Conservation (phyloP, 148 eudicot species). For the Oxyria digyna region DNA sequence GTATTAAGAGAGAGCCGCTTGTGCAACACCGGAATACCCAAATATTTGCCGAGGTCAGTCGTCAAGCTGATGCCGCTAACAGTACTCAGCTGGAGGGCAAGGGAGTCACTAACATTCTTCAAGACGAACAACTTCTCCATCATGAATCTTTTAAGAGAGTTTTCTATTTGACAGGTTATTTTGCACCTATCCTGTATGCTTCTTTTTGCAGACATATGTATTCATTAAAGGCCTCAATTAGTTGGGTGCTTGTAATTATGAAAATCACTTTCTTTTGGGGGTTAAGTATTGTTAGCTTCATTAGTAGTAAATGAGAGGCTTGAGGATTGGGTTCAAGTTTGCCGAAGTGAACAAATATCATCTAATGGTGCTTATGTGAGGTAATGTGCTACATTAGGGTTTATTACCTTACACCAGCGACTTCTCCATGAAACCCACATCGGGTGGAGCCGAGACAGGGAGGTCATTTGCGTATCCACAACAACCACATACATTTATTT, state of each 20-base stretch:
- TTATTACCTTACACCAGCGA: conserved; percentile 31
- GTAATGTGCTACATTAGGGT: conserved; percentile 6
- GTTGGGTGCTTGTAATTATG: background rate
- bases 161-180: background rate
- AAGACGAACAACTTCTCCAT: too few species aligned
- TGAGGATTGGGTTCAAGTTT: too few species aligned
- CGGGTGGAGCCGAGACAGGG: conserved; percentile 56
- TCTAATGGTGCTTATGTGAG: background rate
- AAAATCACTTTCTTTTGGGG: background rate
- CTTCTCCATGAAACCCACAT: conserved; percentile 51
- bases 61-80: too few species aligned
- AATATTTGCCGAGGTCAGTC: too few species aligned
- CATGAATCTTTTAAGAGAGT: background rate
- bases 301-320: background rate
- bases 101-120: too few species aligned
- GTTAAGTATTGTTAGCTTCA: background rate
- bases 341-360: background rate
- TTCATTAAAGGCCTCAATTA: background rate
- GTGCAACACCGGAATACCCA: too few species aligned
- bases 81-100: too few species aligned
- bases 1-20: too few species aligned
- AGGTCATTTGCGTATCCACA: conserved; percentile 31
- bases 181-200: conserved; percentile 8
- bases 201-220: background rate
- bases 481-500: conserved; percentile 36